Base-by-base conservation (phyloP, 352 stramenopile species). In the Pythium aquatile region DNA sequence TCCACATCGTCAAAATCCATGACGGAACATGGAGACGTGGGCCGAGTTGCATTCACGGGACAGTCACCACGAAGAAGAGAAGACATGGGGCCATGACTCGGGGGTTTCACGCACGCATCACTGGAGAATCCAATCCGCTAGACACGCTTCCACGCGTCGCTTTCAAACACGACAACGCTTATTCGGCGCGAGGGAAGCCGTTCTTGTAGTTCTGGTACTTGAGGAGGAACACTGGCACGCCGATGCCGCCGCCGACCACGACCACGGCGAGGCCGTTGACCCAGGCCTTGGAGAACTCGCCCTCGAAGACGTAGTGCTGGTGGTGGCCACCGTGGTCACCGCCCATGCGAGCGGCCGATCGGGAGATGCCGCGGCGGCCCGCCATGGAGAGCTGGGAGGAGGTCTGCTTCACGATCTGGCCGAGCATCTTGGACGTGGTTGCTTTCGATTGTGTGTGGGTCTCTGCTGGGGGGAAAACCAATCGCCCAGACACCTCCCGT, bases 151-250 rank as follows among this genome's bases (percentile, higher is more conserved):
- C 44, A 29, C 33, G 11, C 32, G 10, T 28, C 53, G 53, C 32
- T 33, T 24, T 48, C 17, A 33, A 17, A 59, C 20, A 59, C 53
- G 35, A 7, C 26, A 29, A 14, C 17, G 44, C 56, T 93, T 93
- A 90, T 74, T 85, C 71, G 61, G 84, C 74, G 65, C 87, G 86
- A 42, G 86, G 86, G 72, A 95, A 95, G 32, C 86, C 86, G 77
- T 91, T 84, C 83, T 95, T 95, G 79, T 79, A 95, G 84, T 95
- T 95, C 77, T 95, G 86, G 77, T 91, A 90, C 73, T 84, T 86
- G 70, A 85, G 71, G 58, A 88, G 67, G 53, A 75, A 42, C 59
- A 93, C 68, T 48, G 86, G 85, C 30, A 92, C 78, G 46, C 59
- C 78, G 20, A 88, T 68, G 65, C 86, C 86, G 60, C 79, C 84